These are phyloP conservation scores for Colletotrichum sp. DNA, from an alignment of 2,329 filamentous ascomycete species.

Conservation along the genomic window DNA sequence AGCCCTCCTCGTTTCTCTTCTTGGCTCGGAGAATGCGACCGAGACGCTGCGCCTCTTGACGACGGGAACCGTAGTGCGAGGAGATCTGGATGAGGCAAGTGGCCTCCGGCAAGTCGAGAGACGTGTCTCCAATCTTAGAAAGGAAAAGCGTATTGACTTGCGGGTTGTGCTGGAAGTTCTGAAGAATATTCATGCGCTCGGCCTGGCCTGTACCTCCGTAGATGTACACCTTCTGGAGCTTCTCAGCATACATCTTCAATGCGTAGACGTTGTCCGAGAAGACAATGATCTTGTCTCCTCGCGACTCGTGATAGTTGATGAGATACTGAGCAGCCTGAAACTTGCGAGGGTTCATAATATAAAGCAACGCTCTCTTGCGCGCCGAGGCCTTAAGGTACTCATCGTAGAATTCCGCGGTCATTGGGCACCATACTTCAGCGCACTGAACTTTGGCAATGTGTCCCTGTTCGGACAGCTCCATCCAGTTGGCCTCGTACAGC, in stretches of 20 bases:
- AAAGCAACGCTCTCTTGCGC: constrained; percentile 61
- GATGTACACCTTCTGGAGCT: constrained; percentile 86
- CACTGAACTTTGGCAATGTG: constrained; percentile 98
- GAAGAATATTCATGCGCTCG: constrained; percentile 85
- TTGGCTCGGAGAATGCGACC: constrained; percentile 95
- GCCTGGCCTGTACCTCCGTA: constrained; percentile 86
- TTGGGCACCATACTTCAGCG: constrained; percentile 98
- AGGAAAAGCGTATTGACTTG: constrained; percentile 91
- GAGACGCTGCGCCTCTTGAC: constrained; percentile 93
- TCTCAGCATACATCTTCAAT: constrained; percentile 81
- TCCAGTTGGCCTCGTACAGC: constrained; percentile 98
- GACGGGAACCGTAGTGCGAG: constrained; percentile 93
- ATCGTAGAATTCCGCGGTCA: constrained; percentile 98
- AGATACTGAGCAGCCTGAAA: constrained; percentile 97
- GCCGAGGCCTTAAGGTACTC: constrained; percentile 80
- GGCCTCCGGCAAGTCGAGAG: constrained; percentile 94
- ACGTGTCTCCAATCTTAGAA: constrained; percentile 97
- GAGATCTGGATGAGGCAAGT: constrained; percentile 98
- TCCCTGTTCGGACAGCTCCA: constrained; percentile 95
- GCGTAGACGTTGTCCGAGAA: constrained; percentile 98
- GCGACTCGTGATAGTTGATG: constrained; percentile 95
- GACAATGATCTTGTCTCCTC: constrained; percentile 97
- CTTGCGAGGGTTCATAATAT: constrained; percentile 97
- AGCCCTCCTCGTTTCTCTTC: constrained; percentile 94
- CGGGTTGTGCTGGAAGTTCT: constrained; percentile 95